A percentile compares a stretch with the other conserved stretches of the same genome.
phyloP scores from a whole-genome alignment of 768 basidiomycete genomes.

The Cyclocybe cylindracea region DNA sequence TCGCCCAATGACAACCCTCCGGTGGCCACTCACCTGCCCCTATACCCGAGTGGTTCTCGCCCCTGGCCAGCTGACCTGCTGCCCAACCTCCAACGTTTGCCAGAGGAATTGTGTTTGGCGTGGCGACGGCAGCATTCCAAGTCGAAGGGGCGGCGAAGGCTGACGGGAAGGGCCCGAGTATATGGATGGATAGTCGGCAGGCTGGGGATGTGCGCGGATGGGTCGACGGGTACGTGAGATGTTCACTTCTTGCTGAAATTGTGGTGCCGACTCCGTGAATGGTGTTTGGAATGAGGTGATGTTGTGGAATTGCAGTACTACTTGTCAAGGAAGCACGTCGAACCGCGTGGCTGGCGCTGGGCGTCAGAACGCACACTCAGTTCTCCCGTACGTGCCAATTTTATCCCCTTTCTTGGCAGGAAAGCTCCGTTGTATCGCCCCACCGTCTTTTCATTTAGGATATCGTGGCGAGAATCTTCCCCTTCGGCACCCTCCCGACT shows the following conservation, averaged over 20 bases:
- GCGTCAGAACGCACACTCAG: constrained; percentile 52
- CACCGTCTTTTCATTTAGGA: constrained; percentile 23
- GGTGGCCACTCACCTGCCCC: too few species aligned
- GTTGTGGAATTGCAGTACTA: constrained; percentile 51
- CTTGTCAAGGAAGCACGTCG: constrained; percentile 51
- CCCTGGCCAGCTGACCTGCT: constrained; percentile 43
- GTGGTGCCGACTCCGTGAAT: neutral
- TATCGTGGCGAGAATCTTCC: constrained; percentile 53
- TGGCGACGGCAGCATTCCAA: constrained; percentile 54
- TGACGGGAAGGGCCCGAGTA: constrained; percentile 48
- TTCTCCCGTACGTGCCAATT: constrained; percentile 44
- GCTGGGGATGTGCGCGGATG: constrained; percentile 42
- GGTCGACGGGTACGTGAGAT: constrained; percentile 38
- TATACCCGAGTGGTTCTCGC: constrained; percentile 50
- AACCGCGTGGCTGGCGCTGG: constrained; percentile 50
- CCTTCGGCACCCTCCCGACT: constrained; percentile 49
- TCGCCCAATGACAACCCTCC: too few species aligned
- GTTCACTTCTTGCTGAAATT: neutral
- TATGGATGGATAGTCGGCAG: constrained; percentile 50
- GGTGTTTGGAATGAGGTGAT: constrained; percentile 33
- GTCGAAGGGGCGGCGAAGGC: constrained; percentile 53
- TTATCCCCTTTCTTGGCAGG: neutral
- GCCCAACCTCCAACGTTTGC: constrained; percentile 47
- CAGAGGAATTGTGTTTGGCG: constrained; percentile 49
- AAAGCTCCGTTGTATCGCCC: neutral